Percentiles rank a stretch among this genome's conserved stretches.
These are phyloP conservation scores for Lyophyllum shimeji DNA, from an alignment of 768 basidiomycete species.

Conservation along the genomic window DNA sequence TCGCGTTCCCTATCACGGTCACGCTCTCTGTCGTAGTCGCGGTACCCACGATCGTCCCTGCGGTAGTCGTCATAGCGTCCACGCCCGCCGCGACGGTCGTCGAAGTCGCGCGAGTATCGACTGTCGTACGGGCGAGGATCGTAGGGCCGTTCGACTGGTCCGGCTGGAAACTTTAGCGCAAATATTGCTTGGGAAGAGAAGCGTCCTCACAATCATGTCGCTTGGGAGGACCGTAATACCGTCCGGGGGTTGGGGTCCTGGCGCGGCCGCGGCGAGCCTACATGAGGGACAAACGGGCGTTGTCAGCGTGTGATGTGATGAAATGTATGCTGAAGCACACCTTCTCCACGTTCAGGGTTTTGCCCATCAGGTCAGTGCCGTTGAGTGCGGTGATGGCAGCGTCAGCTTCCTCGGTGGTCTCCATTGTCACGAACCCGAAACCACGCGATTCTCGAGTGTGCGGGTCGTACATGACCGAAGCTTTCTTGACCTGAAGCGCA, in stretches of 20 bases:
- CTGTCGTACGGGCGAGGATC: conserved; percentile 91
- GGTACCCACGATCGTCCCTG: conserved; percentile 33
- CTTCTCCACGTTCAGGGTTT: conserved; percentile 86
- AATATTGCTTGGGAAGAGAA: neutral
- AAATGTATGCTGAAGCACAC: conserved; percentile 33
- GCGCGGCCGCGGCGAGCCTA: conserved; percentile 90
- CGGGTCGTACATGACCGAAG: conserved; percentile 71
- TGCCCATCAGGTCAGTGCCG: conserved; percentile 84
- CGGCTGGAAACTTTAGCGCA: conserved; percentile 12
- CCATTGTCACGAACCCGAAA: conserved; percentile 82
- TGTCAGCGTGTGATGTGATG: neutral
- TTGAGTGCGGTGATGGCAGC: conserved; percentile 86
- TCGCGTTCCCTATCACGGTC: neutral
- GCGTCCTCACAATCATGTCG: conserved; percentile 56
- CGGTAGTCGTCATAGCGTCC: conserved; percentile 48
- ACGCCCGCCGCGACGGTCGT: conserved; percentile 47
- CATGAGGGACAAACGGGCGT: conserved; percentile 1
- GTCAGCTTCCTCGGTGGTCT: conserved; percentile 81
- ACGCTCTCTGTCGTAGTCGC: neutral
- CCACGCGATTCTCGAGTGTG: conserved; percentile 66
- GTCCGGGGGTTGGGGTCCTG: conserved; percentile 89
- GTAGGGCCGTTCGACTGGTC: conserved; percentile 80
- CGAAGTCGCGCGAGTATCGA: conserved; percentile 72
- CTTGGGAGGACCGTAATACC: conserved; percentile 94
- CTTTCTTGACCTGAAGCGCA: conserved; percentile 60